Conservation (phyloP, 495 filamentous ascomycete species). For the Aspergillus steynii region DNA sequence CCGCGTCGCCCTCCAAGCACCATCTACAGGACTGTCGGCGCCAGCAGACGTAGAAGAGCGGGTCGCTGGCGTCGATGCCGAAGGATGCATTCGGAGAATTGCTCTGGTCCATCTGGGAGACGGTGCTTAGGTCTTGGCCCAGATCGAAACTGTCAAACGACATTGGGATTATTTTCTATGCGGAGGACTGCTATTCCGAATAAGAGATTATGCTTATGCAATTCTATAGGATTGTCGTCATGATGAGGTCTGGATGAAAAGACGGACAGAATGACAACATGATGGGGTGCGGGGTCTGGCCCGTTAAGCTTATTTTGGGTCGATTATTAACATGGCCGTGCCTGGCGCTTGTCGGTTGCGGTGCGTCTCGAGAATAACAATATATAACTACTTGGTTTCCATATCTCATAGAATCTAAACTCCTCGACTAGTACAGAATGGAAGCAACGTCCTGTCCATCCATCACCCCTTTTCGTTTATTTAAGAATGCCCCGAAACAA, state of each 20-base stretch:
- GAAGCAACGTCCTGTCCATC: neutral
- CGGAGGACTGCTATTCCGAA: neutral
- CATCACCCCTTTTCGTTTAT: neutral
- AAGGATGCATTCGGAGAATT: constrained; percentile 9
- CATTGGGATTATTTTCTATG: neutral
- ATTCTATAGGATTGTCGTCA: neutral
- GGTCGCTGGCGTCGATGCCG: constrained; percentile 21
- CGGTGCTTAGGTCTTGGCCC: neutral
- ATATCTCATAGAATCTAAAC: neutral
- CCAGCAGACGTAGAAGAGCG: constrained; percentile 46
- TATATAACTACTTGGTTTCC: no score
- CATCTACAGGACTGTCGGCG: constrained; percentile 45
- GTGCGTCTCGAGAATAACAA: no score
- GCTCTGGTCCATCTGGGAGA: neutral
- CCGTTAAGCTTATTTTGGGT: neutral
- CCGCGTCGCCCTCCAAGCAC: constrained; percentile 37
- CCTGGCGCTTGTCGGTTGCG: no score
- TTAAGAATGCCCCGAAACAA: constrained; percentile 9
- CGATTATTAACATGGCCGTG: no score
- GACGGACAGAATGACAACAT: no score
- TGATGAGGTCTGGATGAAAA: neutral
- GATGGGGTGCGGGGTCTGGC: constrained; percentile 1
- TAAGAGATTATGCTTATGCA: neutral
- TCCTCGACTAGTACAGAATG: neutral
- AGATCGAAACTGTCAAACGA: no score